Conservation (phyloP, 225 moss, liverwort and hornwort genomes). For the Climacium dendroides region DNA sequence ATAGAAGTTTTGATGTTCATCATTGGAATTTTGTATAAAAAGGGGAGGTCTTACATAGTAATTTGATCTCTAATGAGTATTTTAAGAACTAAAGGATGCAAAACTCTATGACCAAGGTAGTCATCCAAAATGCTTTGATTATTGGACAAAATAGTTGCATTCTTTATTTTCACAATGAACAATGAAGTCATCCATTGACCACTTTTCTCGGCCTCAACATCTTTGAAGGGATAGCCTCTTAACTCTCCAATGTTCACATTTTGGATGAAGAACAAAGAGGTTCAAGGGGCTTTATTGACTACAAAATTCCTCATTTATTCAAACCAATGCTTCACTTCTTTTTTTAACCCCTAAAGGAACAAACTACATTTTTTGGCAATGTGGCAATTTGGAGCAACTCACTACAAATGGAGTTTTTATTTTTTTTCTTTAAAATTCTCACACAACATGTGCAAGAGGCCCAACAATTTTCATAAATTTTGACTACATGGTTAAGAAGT, state of each 20-base stretch:
- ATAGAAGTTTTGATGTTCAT: no score
- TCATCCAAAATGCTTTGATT: not conserved
- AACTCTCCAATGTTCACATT: accelerated
- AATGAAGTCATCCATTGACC: not conserved
- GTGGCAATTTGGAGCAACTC: no score
- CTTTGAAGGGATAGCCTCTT: not conserved
- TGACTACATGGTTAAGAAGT: no score
- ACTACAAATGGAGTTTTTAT: no score
- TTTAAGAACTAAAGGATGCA: accelerated
- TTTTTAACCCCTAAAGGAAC: no score
- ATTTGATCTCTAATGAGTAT: no score
- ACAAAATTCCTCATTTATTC: not conserved
- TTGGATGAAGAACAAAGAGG: accelerated
- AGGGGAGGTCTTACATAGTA: no score
- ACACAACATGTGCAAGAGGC: no score
- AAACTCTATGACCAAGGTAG: accelerated
- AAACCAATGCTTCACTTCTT: not conserved
- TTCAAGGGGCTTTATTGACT: accelerated
- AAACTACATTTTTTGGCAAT: no score
- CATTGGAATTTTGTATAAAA: no score
- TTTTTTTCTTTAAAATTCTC: no score
- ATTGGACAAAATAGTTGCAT: not conserved
- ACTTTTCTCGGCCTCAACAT: accelerated
- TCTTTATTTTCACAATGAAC: not conserved
- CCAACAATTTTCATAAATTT: no score